Conservation (phyloP, 352 stramenopile species). For the Pythium chondricola region DNA sequence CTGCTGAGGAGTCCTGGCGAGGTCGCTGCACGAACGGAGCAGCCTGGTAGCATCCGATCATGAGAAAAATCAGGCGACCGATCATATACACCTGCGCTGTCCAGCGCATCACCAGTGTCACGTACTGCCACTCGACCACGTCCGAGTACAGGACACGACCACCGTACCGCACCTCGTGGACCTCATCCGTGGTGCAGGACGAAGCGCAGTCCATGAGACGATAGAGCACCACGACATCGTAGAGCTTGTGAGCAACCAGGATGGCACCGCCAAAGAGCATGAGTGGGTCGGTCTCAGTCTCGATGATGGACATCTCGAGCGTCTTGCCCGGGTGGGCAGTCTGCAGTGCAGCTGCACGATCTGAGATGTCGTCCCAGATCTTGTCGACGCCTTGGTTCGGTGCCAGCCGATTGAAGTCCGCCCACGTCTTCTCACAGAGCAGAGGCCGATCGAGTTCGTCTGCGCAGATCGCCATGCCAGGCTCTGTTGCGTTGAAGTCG, state of each 20-base stretch:
- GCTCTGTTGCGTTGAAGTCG: conserved; percentile 15
- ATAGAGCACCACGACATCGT: conserved; percentile 17
- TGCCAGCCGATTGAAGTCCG: conserved; percentile 19
- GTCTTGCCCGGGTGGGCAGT: conserved; percentile 5
- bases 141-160: conserved; percentile 21
- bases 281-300: conserved; percentile 23
- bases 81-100: conserved; percentile 17
- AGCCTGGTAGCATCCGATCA: conserved; percentile 15
- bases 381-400: conserved; percentile 16
- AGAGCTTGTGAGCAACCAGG: conserved; percentile 22
- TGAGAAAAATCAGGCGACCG: conserved; percentile 13
- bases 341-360: conserved; percentile 15
- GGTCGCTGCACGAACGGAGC: conserved; percentile 2
- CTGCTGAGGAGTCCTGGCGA: too few species aligned
- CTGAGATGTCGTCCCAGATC: conserved; percentile 22
- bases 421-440: conserved; percentile 25
- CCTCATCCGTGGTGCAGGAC: conserved; percentile 1
- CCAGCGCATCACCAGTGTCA: conserved; percentile 18
- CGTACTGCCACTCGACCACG: conserved; percentile 22
- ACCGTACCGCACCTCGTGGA: conserved; percentile 19
- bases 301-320: conserved; percentile 22
- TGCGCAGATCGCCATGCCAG: conserved; percentile 18
- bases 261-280: conserved; percentile 20
- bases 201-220: conserved; percentile 5
- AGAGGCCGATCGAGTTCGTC: conserved; percentile 23